Base-by-base conservation (phyloP, 306 rosid species). In the Arachis hypogaea region DNA sequence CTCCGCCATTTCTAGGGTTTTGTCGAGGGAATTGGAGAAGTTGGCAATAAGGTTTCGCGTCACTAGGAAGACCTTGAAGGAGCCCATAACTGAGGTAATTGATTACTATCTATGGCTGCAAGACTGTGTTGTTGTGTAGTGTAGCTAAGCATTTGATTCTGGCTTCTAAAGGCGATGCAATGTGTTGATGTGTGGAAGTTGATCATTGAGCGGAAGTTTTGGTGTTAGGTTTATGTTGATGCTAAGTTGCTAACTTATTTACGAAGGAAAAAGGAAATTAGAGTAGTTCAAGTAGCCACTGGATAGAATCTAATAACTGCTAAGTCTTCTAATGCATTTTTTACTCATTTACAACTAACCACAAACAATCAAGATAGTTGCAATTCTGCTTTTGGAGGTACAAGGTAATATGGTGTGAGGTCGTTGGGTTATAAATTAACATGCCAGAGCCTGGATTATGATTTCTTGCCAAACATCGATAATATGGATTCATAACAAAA, bases 21-120 rank as follows among this genome's bases (percentile, higher is more conserved):
- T 94, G 82, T 88, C 96, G 3, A 84, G 98, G 77, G 91, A 94
- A 86, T 86, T 92, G 59, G 97, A 94, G 90, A 94, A 94, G 79
- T 80, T 94, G 88, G 93, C 95, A 43, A 75, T 89, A 63, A 71
- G 95, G 77, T 94, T 91, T 83, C 86, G 89, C 60, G 80, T 91
- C 44, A 89, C 95, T 2, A 76, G 95, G 50, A 88, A 83, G 83
- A 11, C 87, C 36, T 68, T 94, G 82, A 91, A 84, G 80, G 90
- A 87, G 7, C 96, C 97, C 58, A 80, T 92, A 71, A 80, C 87
- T 45, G 95, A 94, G 96, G 98, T 94, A 87, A 73, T 65, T 46
- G 22, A 14, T 68, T 46, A 14, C 30, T 77, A 4, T 52, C 33
- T 50, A 12, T 28, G 59, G 14, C 11, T n/a, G 7, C n/a, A 22